A percentile compares a stretch with the other conserved stretches of the same genome.
Conservation (phyloP, 208 protist genomes). For the Trypanosoma avium region DNA sequence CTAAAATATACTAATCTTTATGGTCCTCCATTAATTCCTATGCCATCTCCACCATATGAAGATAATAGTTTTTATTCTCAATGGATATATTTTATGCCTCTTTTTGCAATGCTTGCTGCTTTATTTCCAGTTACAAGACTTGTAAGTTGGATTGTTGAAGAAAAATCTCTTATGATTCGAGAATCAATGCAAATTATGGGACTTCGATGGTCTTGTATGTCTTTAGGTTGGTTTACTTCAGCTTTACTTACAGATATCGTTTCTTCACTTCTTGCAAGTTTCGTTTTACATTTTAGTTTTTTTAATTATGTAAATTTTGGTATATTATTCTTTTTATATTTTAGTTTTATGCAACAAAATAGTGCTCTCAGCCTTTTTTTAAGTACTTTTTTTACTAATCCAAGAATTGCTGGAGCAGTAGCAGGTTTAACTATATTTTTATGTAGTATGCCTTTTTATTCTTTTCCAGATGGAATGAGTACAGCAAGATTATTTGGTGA, state of each 20-base stretch:
- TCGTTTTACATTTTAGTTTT: conserved; percentile 68
- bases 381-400: conserved; percentile 77
- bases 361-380: conserved; percentile 69
- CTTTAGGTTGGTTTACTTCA: conserved; percentile 67
- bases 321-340: conserved; percentile 73
- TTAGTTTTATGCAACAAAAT: conserved; percentile 73
- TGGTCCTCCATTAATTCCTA: conserved; percentile 44
- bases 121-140: conserved; percentile 73
- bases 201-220: conserved; percentile 65
- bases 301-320: conserved; percentile 52
- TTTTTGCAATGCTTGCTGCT: conserved; percentile 65
- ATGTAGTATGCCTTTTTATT: conserved; percentile 62
- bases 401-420: conserved; percentile 62
- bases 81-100: conserved; percentile 76
- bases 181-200: conserved; percentile 91
- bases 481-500: conserved; percentile 38
- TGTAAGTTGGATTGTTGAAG: conserved; percentile 67
- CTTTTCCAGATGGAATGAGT: conserved; percentile 57
- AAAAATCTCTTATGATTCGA: conserved; percentile 76
- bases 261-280: conserved; percentile 44
- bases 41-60: conserved; percentile 48
- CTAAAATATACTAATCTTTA: conserved; percentile 38
- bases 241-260: conserved; percentile 61
- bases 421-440: conserved; percentile 71
- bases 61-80: conserved; percentile 54